Conservation (phyloP, 169 alveolate genomes). For the Toxoplasma gondii region DNA sequence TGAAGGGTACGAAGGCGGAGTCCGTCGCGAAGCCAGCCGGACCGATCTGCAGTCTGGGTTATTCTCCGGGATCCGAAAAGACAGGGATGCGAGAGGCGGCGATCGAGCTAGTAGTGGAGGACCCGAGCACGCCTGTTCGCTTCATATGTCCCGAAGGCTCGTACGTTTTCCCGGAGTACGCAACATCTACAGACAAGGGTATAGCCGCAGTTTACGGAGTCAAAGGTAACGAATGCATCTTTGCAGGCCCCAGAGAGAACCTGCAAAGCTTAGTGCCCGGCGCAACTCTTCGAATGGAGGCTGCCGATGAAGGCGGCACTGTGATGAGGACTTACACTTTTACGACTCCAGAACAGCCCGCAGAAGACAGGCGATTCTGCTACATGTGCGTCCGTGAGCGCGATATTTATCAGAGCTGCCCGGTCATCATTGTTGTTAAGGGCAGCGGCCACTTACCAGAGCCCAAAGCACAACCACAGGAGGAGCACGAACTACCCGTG, state of each 20-base stretch:
- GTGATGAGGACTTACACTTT: background rate
- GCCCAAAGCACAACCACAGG: background rate
- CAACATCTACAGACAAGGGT: background rate
- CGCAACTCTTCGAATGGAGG: background rate
- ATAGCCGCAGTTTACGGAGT: background rate
- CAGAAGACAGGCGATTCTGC: background rate
- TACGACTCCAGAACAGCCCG: background rate
- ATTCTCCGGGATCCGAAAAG: background rate
- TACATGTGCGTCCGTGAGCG: conserved; percentile 7
- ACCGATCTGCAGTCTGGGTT: background rate
- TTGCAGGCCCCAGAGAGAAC: background rate
- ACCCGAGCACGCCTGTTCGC: background rate
- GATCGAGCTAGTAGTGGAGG: background rate
- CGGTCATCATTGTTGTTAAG: background rate
- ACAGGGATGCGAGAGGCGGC: conserved; percentile 11
- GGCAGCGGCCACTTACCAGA: background rate
- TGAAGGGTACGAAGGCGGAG: background rate
- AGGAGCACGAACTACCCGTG: background rate
- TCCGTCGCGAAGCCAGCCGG: background rate
- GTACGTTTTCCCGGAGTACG: background rate
- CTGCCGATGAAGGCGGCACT: background rate
- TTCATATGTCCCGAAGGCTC: conserved; percentile 11
- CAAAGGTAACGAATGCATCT: background rate
- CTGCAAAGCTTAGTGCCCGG: background rate
- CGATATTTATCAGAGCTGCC: conserved; percentile 2